A percentile compares a stretch with the other conserved stretches of the same genome.
Evolutionary conservation across 1,139 yeast genomes (phyloP).

Genomic region (Hansenula lynferdii): DNA sequence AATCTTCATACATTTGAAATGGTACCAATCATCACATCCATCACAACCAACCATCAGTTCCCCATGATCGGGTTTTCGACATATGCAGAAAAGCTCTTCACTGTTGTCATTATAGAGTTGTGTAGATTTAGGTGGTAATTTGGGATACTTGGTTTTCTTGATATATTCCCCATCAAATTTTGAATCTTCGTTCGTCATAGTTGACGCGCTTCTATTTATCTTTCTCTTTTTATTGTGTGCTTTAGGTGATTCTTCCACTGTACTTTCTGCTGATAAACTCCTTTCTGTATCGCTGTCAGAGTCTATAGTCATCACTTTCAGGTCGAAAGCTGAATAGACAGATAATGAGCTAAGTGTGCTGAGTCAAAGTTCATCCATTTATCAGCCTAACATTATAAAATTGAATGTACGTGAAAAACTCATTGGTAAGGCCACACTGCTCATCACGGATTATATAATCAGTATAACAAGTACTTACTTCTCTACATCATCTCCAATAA

Average conservation of each 20-base stretch:
- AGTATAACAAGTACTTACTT: too few relatives aligned
- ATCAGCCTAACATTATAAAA: too few relatives aligned
- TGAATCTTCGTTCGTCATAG: too few relatives aligned
- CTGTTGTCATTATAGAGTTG: conserved; percentile 27
- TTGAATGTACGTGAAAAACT: too few relatives aligned
- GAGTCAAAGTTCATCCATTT: too few relatives aligned
- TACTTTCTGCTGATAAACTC: conserved; percentile 1
- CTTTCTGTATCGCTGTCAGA: conserved; percentile 2
- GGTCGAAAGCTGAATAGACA: too few relatives aligned
- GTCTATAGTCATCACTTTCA: conserved; percentile 1
- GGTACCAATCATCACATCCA: conserved; percentile 95
- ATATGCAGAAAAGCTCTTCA: conserved; percentile 72
- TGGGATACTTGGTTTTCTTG: conserved; percentile 7
- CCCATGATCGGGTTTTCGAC: conserved; percentile 76
- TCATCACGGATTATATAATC: too few relatives aligned
- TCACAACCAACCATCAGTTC: conserved; percentile 91
- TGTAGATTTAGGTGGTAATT: conserved; percentile 10
- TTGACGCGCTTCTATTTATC: not conserved
- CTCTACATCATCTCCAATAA: too few relatives aligned
- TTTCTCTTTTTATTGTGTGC: not conserved
- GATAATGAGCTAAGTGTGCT: too few relatives aligned
- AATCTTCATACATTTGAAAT: conserved; percentile 71
- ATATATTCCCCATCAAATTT: not conserved
- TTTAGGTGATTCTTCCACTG: conserved; percentile 1
- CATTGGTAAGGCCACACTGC: too few relatives aligned